Evolutionary conservation across 2,329 filamentous ascomycete species (phyloP), one percentile per base, ranked within the genome.

Genomic region (Neofusicoccum sp.): DNA sequence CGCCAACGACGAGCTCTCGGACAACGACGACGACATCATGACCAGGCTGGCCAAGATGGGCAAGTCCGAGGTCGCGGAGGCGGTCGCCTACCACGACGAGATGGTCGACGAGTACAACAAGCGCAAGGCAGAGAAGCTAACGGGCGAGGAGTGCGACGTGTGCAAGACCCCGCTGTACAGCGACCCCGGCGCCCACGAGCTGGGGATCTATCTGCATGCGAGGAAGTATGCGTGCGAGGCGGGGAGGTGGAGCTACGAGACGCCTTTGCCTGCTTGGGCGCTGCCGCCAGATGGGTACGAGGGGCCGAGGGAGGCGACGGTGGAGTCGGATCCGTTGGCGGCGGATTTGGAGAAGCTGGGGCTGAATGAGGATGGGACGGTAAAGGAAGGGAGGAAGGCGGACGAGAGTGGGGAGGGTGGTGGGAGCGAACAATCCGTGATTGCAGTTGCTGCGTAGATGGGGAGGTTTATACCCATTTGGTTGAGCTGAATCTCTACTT

Each of bases 121-220:
- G 76, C 86, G 88, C 68, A 93, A 93, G 68, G 93, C 93, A 1
- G 95, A 99, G 80, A 93, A 91, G 73, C 89, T 98, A 83, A 96
- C 93, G 1, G 95, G 95, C 11, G 81, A 92, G 69, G 78, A 86
- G 14, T 99, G 95, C 73, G 82, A 88, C 5, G 75, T 92, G 34
- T 99, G 95, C 74, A 84, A 89, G 62, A 96, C 95, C 20, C 89
- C 91, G 24, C 80, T 99, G 44, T 99, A 98, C 75, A 96, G 90
- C 14, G 95, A 99, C 71, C 95, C 95, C 0, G 93, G 93, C 1
- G 77, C 82, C 43, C 93, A 98, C 69, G 95, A 99, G 78, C 81
- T 99, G 48, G 91, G 90, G 0, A 89, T 99, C 41, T 99, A 93
- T 83, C 81, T 99, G 63, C 95, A 99, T 78, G 96, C 93, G 61